phyloP scores from a whole-genome alignment of 2,329 filamentous ascomycete species.

The Ophiostoma montium region DNA sequence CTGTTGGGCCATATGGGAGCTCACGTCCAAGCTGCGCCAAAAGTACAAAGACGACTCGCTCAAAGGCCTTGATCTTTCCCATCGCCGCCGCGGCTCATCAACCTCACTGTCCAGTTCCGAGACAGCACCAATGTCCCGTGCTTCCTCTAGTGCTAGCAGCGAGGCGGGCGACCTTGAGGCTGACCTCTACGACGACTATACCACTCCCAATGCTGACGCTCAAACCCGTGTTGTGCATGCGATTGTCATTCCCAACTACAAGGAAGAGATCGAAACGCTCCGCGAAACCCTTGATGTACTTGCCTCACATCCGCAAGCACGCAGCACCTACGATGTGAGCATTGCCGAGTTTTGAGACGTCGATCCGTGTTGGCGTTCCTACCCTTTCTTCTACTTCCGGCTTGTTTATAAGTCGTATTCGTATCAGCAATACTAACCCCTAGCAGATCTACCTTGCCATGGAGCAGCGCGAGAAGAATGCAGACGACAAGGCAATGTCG shows the following conservation, averaged over 20 bases:
- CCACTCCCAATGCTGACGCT: constrained; percentile 26
- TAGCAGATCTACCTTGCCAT: constrained; percentile 55
- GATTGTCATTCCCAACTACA: constrained; percentile 61
- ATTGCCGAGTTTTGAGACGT: background rate
- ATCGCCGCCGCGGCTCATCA: constrained; percentile 36
- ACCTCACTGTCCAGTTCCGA: constrained; percentile 43
- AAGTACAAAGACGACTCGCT: constrained; percentile 30
- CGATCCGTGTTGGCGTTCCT: background rate
- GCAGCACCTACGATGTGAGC: constrained; percentile 55
- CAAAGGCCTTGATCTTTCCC: constrained; percentile 31
- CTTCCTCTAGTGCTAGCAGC: constrained; percentile 33
- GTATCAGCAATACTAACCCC: background rate
- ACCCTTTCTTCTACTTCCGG: background rate
- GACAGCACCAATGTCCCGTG: constrained; percentile 34
- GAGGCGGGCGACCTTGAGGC: constrained; percentile 37
- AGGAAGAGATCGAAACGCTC: constrained; percentile 55
- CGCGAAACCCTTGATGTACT: constrained; percentile 55
- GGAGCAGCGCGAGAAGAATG: constrained; percentile 52
- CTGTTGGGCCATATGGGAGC: constrained; percentile 45
- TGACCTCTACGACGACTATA: constrained; percentile 21
- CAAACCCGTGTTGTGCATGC: constrained; percentile 43
- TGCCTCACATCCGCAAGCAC: constrained; percentile 50
- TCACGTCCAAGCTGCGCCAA: constrained; percentile 36
- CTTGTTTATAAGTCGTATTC: constrained; percentile 1
- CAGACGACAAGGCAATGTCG: constrained; percentile 44